Evolutionary conservation across 2,329 filamentous ascomycete species (phyloP).

Genomic region (Xylariomycetidae sp.): DNA sequence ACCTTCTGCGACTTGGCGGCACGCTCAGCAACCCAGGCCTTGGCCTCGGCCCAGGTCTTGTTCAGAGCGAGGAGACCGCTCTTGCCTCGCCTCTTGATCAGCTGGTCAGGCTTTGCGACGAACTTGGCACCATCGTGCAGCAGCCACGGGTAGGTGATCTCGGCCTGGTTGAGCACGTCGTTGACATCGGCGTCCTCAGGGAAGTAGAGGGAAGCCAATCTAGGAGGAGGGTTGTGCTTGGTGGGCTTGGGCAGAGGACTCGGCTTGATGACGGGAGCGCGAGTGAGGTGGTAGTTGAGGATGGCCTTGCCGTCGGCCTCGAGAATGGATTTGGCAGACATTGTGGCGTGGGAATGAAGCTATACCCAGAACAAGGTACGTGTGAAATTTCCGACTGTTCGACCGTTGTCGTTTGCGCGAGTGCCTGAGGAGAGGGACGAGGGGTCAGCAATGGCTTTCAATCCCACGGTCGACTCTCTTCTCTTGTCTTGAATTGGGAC

Average conservation of each 20-base stretch:
- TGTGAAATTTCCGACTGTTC: slow-evolving; percentile 16
- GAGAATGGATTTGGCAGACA: slow-evolving; percentile 95
- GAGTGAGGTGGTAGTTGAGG: slow-evolving; percentile 99
- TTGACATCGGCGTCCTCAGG: slow-evolving; percentile 78
- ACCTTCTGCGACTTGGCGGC: slow-evolving; percentile 91
- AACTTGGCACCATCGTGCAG: slow-evolving; percentile 79
- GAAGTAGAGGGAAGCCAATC: slow-evolving; percentile 89
- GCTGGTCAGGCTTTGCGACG: slow-evolving; percentile 97
- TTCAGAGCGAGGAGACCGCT: slow-evolving; percentile 93
- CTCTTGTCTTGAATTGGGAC: too few relatives aligned
- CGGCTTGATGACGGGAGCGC: slow-evolving; percentile 95
- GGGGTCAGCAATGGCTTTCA: slow-evolving; percentile 15
- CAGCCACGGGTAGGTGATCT: slow-evolving; percentile 95
- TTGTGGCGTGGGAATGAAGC: slow-evolving; percentile 36
- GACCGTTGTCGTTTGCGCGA: slow-evolving; percentile 8
- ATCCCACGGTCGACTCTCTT: too few relatives aligned
- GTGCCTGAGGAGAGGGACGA: slow-evolving; percentile 10
- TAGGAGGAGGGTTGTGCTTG: slow-evolving; percentile 88
- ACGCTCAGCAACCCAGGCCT: slow-evolving; percentile 86
- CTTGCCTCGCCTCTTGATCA: slow-evolving; percentile 99
- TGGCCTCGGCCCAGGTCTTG: slow-evolving; percentile 93
- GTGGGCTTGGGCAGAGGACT: slow-evolving; percentile 78
- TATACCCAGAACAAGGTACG: slow-evolving; percentile 21
- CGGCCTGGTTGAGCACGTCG: slow-evolving; percentile 86
- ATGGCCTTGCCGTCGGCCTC: slow-evolving; percentile 99